Base-by-base conservation (phyloP, 2,329 filamentous ascomycete species). In the Penicillium aurantiogriseum region DNA sequence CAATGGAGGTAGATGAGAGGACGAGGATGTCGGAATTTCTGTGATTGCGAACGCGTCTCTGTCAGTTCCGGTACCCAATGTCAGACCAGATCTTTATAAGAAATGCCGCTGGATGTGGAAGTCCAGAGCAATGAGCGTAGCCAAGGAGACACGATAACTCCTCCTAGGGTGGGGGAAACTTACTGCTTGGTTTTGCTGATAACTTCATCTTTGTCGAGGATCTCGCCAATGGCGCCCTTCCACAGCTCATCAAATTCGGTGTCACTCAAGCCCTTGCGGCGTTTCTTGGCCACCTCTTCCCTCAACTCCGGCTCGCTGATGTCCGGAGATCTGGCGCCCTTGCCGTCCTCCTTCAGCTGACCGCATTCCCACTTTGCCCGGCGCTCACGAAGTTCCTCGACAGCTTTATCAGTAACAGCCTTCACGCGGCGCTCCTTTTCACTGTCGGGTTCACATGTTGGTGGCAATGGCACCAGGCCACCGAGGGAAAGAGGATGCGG, bases 391-490 rank as follows among this genome's bases (percentile, higher is more conserved):
- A 99, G 83, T 67, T 92, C 88, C 67, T 96, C 91, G 4, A 97
- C 84, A 2, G 90, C 92, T 72, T 88, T 89, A 71, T 97, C 88
- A 8, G 92, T 91, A 17, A 99, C 91, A 21, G 88, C 85, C 68
- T 93, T 91, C 48, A 97, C 89, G 19, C 90, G 88, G 39, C 91
- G 86, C 8, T 89, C 91, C 74, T 96, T 97, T 69, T 95, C 91
- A 59, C 92, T 92, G 74, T 99, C 95, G 0, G 94, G 90, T 75
- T 97, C 93, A 74, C 94, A 99, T 5, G 91, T 92, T 1, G 95
- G 93, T 6, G 92, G 87, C 9, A 99, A 78, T 8, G 94, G 94
- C 5, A 97, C 70, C 4, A 95, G 70, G 0, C 94, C 92, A 48
- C 88, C 87, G 0, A 97, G 73, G 0, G 92, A 88, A 23, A 97